Percentiles rank a stretch among this genome's conserved stretches.
phyloP scores from a whole-genome alignment of 129 eudicot species.

The Kitagawia praeruptora region DNA sequence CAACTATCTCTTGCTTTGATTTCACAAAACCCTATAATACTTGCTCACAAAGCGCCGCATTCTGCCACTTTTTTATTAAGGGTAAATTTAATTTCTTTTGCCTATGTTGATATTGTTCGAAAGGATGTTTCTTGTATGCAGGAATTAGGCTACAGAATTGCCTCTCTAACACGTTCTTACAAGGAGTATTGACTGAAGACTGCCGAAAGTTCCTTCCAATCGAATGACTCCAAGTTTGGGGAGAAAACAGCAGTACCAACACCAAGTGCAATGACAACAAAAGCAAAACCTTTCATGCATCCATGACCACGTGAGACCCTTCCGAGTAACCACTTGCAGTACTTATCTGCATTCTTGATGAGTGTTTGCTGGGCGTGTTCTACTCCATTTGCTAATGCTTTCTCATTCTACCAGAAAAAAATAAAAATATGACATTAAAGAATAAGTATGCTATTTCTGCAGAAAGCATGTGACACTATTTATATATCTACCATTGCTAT shows the following conservation, averaged over 20 bases:
- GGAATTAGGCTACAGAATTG: not conserved
- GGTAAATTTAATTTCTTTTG: not conserved
- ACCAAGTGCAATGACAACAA: conserved; percentile 22
- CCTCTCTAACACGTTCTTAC: not conserved
- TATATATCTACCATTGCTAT: not conserved
- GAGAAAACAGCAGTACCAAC: conserved; percentile 36
- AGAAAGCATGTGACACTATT: not conserved
- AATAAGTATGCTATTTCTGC: not conserved
- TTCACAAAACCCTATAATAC: not conserved
- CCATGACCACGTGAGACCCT: conserved; percentile 35
- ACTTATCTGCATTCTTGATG: conserved; percentile 46
- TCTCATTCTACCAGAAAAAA: conserved; percentile 32
- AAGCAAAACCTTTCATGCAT: conserved; percentile 30
- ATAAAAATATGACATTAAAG: not conserved
- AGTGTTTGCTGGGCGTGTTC: conserved; percentile 25
- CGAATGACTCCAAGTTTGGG: conserved; percentile 25
- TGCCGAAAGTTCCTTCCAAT: conserved; percentile 28
- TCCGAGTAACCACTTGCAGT: conserved; percentile 30
- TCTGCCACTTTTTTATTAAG: not conserved
- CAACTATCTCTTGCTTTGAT: not conserved
- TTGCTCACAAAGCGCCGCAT: conserved; percentile 10
- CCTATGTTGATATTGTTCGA: conserved; percentile 6
- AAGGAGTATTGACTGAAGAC: conserved; percentile 22
- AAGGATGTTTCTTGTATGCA: not conserved
- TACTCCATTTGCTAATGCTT: conserved; percentile 30